Base-by-base conservation (phyloP, 495 filamentous ascomycete genomes). In the Ascobolus immersus region DNA sequence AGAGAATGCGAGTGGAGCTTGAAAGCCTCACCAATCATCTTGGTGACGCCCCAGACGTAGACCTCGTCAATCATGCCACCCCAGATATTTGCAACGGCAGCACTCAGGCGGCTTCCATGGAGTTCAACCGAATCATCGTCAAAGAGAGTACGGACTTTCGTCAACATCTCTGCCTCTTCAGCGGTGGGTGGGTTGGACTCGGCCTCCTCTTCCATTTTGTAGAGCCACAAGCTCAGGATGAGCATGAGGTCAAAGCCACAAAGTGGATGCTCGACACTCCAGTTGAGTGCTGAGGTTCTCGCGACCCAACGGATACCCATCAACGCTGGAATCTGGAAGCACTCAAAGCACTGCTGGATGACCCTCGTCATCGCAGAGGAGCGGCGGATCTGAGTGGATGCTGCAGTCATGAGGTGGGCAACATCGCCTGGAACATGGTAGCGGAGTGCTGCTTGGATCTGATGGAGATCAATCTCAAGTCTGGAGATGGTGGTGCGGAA, bases 41-140 rank as follows among this genome's bases (percentile, higher is more conserved):
- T 78, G 44, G 84, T 93, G 51, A 96, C 92, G 73, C 86, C 86
- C 86, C 86, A 96, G 37, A 96, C 86, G 44, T 93, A 84, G 39
- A 93, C 86, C 53, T 92, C 89, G 53, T 94, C 84, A 44, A 96
- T 66, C 73, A 94, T 94, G 40, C 77, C 79, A 51, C 89, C 86
- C 86, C 86, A 96, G 37, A 93, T 67, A 50, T 76, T 70, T 44
- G 86, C 82, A 22, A 96, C 84, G 32, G 77, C 80, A 21, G 80
- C 78, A 54, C 84, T 92, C 39, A 96, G 64, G 53, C 81, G 79
- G 19, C 66, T 56, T 34, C 68, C 70, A 56, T 75, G 77, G 15
- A 66, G 55, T 36, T 89, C 75, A 40, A 81, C 71, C 22, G 79
- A 71, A 44, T 69, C 66, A 48, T 91, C 82, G 44, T 91, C 79